Evolutionary conservation across 768 basidiomycete genomes (phyloP).

Genomic region (Calvatia gigantea): DNA sequence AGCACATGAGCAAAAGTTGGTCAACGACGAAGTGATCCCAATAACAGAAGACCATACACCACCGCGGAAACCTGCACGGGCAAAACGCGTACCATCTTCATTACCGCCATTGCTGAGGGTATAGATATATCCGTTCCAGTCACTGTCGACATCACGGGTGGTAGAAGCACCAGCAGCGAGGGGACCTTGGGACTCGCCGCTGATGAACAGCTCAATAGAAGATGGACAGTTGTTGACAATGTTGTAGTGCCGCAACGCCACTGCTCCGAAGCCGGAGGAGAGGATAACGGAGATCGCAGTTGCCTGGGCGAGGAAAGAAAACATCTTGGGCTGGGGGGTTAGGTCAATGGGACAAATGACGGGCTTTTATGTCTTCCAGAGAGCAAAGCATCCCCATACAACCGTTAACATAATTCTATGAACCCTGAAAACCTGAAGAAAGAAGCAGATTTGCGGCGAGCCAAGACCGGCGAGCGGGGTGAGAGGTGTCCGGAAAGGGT

Average conservation of each 20-base stretch:
- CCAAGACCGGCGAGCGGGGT: neutral
- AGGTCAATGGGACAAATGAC: neutral
- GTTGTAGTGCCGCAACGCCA: conserved; percentile 7
- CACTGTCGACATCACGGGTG: neutral
- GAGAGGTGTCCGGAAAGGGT: neutral
- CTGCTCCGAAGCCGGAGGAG: neutral
- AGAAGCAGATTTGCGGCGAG: too few relatives aligned
- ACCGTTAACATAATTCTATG: neutral
- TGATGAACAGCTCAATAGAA: conserved; percentile 9
- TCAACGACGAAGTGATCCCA: neutral
- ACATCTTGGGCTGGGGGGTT: neutral
- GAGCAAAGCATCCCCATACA: neutral
- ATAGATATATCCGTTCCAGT: neutral
- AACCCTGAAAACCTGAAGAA: neutral
- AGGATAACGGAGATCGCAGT: neutral
- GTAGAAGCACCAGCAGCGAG: conserved; percentile 12
- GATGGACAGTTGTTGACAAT: neutral
- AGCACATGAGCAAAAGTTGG: neutral
- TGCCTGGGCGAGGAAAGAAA: neutral
- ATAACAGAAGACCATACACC: conserved; percentile 3
- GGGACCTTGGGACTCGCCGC: conserved; percentile 15
- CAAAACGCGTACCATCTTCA: neutral
- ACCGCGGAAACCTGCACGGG: conserved; percentile 14
- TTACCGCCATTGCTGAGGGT: neutral
- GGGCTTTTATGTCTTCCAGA: neutral